These are phyloP conservation scores for Talaromyces pinophilus DNA, from an alignment of 2,329 filamentous ascomycete species.

Conservation along the genomic window DNA sequence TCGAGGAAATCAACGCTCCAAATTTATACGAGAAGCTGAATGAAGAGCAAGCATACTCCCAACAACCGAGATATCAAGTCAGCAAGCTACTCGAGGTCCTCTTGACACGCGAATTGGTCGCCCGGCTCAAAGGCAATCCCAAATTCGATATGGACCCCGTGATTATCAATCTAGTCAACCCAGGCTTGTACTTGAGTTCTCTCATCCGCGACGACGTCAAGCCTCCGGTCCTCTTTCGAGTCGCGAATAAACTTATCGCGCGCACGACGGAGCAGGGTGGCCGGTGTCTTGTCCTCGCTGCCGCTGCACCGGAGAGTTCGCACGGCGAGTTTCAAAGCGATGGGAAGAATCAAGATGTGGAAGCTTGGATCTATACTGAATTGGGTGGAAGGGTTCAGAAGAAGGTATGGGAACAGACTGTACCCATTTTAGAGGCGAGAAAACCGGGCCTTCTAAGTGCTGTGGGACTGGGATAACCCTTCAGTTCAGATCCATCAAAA, in stretches of 20 bases:
- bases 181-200: background rate
- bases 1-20: conserved; percentile 47
- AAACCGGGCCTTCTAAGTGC: conserved; percentile 6
- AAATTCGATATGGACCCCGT: background rate
- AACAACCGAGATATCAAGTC: conserved; percentile 42
- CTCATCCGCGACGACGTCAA: background rate
- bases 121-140: conserved; percentile 21
- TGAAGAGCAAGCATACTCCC: conserved; percentile 19
- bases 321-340: conserved; percentile 15
- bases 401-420: conserved; percentile 14
- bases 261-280: conserved; percentile 11
- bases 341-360: conserved; percentile 14
- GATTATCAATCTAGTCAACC: conserved; percentile 13
- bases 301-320: background rate
- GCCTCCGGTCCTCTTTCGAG: background rate
- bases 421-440: conserved; percentile 13
- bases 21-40: conserved; percentile 43
- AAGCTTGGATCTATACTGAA: conserved; percentile 19
- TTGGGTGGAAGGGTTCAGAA: conserved; percentile 14
- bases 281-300: conserved; percentile 9
- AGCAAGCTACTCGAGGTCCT: conserved; percentile 55
- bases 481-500: background rate
- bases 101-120: conserved; percentile 43
- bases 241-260: conserved; percentile 3
- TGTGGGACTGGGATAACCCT: background rate